Conservation (phyloP, 225 moss, liverwort and hornwort species). For the Pleurozium schreberi region DNA sequence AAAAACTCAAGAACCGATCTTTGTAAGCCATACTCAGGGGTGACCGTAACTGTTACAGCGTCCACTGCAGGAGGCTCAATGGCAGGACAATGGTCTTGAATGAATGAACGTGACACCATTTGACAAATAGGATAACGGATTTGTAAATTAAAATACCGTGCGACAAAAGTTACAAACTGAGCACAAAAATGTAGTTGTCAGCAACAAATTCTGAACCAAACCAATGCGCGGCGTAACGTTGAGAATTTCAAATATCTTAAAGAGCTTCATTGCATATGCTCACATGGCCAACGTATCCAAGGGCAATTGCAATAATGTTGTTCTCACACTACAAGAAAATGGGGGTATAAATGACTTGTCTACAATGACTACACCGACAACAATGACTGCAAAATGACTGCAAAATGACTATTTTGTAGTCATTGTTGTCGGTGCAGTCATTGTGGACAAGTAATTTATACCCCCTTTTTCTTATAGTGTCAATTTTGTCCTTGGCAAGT, state of each 20-base stretch:
- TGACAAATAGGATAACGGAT: slow-evolving; percentile 82
- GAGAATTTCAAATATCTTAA: not conserved
- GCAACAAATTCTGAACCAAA: not conserved
- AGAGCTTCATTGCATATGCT: slow-evolving; percentile 20
- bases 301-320: slow-evolving; percentile 76
- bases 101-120: slow-evolving; percentile 87
- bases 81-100: slow-evolving; percentile 82
- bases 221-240: not conserved
- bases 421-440: no score
- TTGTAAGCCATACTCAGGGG: slow-evolving; percentile 22
- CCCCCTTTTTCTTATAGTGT: no score
- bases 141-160: slow-evolving; percentile 74
- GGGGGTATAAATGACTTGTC: no score
- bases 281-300: slow-evolving; percentile 96
- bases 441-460: no score
- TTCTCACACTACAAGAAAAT: no score
- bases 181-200: slow-evolving; percentile 3
- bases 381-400: no score
- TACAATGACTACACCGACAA: no score
- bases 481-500: slow-evolving; percentile 55
- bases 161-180: slow-evolving; percentile 78
- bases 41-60: slow-evolving; percentile 34
- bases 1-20: slow-evolving; percentile 74
- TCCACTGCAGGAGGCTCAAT: slow-evolving; percentile 64
- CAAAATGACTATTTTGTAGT: no score